phyloP scores from a whole-genome alignment of 805 yeast genomes.

The Wickerhamiella azymoides region DNA sequence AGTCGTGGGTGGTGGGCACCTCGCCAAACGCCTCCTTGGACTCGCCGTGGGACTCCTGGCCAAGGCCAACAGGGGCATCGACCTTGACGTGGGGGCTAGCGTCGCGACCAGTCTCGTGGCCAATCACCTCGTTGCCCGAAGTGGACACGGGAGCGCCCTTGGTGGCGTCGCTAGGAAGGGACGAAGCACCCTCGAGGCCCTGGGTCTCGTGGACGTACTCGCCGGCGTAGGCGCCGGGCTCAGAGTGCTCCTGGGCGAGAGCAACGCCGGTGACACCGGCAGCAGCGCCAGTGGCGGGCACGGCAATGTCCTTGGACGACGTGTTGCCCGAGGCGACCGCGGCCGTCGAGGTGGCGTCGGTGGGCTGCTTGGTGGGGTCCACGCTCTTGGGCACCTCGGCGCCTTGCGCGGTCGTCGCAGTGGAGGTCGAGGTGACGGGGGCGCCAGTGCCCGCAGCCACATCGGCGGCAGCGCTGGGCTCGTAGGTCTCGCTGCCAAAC shows the following conservation, averaged over 20 bases:
- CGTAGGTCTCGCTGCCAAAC: constrained; percentile 5
- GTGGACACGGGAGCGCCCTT: neutral
- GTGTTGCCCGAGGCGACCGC: neutral
- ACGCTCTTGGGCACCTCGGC: neutral
- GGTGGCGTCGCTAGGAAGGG: neutral
- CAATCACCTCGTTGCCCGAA: neutral
- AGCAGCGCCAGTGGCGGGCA: neutral
- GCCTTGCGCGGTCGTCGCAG: neutral
- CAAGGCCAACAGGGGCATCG: constrained; percentile 12
- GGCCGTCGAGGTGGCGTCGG: constrained; percentile 4
- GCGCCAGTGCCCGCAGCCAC: neutral
- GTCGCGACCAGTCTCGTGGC: too few relatives aligned
- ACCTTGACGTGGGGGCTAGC: neutral
- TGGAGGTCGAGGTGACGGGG: neutral
- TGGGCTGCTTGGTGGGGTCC: neutral
- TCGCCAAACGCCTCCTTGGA: neutral
- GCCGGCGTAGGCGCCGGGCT: neutral
- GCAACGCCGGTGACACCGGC: constrained; percentile 7
- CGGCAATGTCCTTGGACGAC: constrained; percentile 1
- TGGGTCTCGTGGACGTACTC: neutral
- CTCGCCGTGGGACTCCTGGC: neutral
- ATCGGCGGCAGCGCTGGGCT: constrained; percentile 1
- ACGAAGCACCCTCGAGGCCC: neutral
- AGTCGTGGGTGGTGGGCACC: neutral
- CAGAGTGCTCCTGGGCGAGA: neutral